Evolutionary conservation across 805 yeast genomes (phyloP), one percentile per base, ranked within the genome.

Genomic region (Grigorovia jiainica): DNA sequence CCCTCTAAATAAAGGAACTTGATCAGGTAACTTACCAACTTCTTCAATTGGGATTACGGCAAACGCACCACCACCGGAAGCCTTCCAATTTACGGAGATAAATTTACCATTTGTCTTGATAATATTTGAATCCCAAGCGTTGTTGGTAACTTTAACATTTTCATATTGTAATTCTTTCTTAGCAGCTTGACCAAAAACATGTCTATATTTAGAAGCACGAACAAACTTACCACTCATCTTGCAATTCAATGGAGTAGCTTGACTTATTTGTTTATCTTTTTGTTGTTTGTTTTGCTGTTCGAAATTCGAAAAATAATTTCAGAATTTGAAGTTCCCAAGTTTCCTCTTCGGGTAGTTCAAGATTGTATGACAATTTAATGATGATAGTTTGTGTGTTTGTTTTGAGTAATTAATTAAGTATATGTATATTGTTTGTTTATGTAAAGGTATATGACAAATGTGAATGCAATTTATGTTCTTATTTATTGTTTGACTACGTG

Each of bases 1-100:
- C 13, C 98, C 98, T 55, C 96, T 78, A 64, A 90, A 92, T 50
- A 92, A 71, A 2, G 98, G 92, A 38, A 87, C 89, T 46, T 81
- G 77, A 53, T 92, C 99, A 4, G 96, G 97, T 7, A 89, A 79
- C 59, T 89, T 92, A 8, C 98, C 97, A 16, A 77, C 80, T 61
- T 90, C 96, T 7, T 61, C 60, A 20, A 86, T 67, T 2, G 98
- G 98, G 46, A 92, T 78, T 10, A 94, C 84, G 1, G 95, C 96
- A 68, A 92, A 89, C 0, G 97, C 94, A 41, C 99, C 99, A 48
- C 97, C 97, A 33, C 97, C 97, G 9, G 95, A 82, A 25, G 96
- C 72, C 45, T 85, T 87, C 95, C 96, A 87, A 61, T 86, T 87
- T 49, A 87, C 82, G 1, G 95, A 73, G 34, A 92, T 64, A 55